phyloP scores from a whole-genome alignment of 805 yeast genomes.

The Metschnikowia arizonensis region DNA sequence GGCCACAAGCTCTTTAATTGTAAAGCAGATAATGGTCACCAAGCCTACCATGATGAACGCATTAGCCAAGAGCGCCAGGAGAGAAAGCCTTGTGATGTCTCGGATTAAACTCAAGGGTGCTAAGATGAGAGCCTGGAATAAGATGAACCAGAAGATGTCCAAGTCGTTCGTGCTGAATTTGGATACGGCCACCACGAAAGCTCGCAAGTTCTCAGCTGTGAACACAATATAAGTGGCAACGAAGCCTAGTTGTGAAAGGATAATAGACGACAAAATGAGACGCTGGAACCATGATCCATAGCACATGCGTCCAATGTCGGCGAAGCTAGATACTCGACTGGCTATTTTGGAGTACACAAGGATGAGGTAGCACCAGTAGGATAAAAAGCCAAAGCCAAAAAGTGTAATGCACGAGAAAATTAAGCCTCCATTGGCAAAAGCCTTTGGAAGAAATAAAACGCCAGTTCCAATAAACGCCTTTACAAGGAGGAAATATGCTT shows the following conservation, averaged over 20 bases:
- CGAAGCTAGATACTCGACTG: constrained; percentile 68
- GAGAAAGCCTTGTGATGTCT: constrained; percentile 69
- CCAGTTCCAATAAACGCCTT: constrained; percentile 81
- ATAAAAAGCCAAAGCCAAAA: constrained; percentile 59
- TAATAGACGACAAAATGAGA: constrained; percentile 58
- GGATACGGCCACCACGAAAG: constrained; percentile 55
- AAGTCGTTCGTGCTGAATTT: constrained; percentile 37
- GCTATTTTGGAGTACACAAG: constrained; percentile 55
- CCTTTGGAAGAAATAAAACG: constrained; percentile 64
- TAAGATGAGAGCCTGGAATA: constrained; percentile 53
- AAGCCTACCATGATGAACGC: constrained; percentile 64
- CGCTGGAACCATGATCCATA: constrained; percentile 66
- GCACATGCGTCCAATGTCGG: constrained; percentile 63
- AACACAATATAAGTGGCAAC: constrained; percentile 79
- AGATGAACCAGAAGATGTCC: constrained; percentile 42
- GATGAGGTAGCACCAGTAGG: constrained; percentile 75
- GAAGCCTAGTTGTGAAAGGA: constrained; percentile 73
- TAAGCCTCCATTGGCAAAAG: constrained; percentile 70
- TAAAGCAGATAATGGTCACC: constrained; percentile 56
- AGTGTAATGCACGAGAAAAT: constrained; percentile 51
- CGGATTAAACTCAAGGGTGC: constrained; percentile 69
- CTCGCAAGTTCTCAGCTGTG: constrained; percentile 66
- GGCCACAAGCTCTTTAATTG: constrained; percentile 42
- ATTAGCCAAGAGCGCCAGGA: constrained; percentile 71
- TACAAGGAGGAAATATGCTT: constrained; percentile 66